Evolutionary conservation across 352 stramenopile species (phyloP), one percentile per base, ranked within the genome.

Genomic region (Phytophthora citrophthora): DNA sequence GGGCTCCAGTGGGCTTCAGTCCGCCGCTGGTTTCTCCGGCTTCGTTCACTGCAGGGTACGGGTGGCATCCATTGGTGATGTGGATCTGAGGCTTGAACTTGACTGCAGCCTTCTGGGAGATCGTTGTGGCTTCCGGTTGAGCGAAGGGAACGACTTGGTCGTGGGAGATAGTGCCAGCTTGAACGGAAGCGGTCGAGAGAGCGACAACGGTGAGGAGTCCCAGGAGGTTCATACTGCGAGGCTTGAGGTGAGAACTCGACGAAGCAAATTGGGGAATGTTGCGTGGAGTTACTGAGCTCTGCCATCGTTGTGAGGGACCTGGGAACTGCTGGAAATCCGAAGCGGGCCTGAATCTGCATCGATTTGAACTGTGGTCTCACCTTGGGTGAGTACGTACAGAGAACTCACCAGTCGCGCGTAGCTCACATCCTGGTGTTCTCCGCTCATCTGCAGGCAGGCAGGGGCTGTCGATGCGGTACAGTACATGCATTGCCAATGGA

Each of bases 31-130:
- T 76, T 57, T 79, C 59, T 31, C 66, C 66, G 4, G 39, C 38
- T 13, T 46, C 31, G 58, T 79, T 66, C 24, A 76, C 70, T 15
- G 66, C 70, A 5, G 66, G 66, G 59, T 79, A 79, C 34, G 70
- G 49, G 29, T 70, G 60, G 46, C 70, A 79, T n/a, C 53, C 53
- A 15, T 76, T 79, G 39, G 57, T 64, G 58, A 74, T 72, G 46
- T 70, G 47, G 40, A 79, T 61, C 49, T 74, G 61, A 29, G 53
- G 53, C 29, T 61, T 61, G 53, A 61, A 61, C 41, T 61, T 61
- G 41, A 61, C 29, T 5, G 40, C 53, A 18, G 53, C 53, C 29
- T 61, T 53, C 16, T 61, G 53, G 15, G 53, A 53, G 41, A 61
- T 61, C 7, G 41, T 61, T 4, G 36, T n/a, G 52, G 53, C 53